These are phyloP conservation scores for Aquilaria agallochum DNA, from an alignment of 441 rosid species.

Conservation along the genomic window DNA sequence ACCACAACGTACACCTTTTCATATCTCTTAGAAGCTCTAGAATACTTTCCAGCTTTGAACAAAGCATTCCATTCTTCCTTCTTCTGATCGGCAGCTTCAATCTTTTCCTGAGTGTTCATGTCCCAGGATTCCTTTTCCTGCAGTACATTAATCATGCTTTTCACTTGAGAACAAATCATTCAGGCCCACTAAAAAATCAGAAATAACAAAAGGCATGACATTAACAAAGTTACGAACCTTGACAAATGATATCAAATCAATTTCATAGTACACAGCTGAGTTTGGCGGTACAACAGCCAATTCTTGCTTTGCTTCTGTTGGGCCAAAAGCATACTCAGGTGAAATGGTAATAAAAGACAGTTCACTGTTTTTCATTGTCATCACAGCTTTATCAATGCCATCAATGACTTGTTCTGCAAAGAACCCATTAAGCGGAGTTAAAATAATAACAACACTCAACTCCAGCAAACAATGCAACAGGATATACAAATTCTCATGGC, in stretches of 20 bases:
- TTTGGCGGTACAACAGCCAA: slow-evolving; percentile 73
- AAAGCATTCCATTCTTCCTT: slow-evolving; percentile 78
- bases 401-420: slow-evolving; percentile 72
- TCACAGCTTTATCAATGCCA: slow-evolving; percentile 76
- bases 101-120: slow-evolving; percentile 72
- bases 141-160: too few species aligned
- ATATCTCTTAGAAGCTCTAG: slow-evolving; percentile 68
- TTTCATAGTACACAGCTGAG: slow-evolving; percentile 61
- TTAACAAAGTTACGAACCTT: slow-evolving; percentile 29
- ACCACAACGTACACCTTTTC: slow-evolving; percentile 44
- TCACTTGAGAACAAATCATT: too few species aligned
- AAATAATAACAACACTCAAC: too few species aligned
- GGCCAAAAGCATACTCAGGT: slow-evolving; percentile 78
- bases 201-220: too few species aligned
- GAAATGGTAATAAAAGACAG: slow-evolving; percentile 56
- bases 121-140: slow-evolving; percentile 93
- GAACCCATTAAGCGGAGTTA: too few species aligned
- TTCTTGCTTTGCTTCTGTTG: slow-evolving; percentile 55
- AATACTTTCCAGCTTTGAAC: slow-evolving; percentile 70
- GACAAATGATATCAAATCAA: slow-evolving; percentile 54
- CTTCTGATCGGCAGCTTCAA: slow-evolving; percentile 78
- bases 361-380: slow-evolving; percentile 86
- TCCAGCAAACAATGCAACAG: neutral
- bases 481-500: neutral
- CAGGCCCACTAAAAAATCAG: too few species aligned